phyloP scores from a whole-genome alignment of 2,329 filamentous ascomycete species.

The Fusarium bulbicola region DNA sequence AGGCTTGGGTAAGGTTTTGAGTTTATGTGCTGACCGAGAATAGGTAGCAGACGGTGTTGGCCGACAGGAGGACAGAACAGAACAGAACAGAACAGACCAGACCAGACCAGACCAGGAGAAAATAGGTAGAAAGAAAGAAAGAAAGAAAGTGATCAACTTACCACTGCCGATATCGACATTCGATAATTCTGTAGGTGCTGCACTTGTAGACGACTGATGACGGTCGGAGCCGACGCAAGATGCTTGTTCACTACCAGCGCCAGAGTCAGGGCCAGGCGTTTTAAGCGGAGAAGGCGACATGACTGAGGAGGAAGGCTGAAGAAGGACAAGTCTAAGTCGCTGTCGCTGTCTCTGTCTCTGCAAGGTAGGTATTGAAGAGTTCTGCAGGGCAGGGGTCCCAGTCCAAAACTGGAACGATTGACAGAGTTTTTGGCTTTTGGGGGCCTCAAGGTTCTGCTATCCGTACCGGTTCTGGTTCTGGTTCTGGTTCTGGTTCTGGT shows the following conservation, averaged over 20 bases:
- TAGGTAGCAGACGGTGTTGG: constrained; percentile 3
- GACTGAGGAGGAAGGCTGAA: constrained; percentile 2
- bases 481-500: constrained; percentile 3
- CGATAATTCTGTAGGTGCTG: background rate
- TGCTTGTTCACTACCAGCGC: constrained; percentile 1
- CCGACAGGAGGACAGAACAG: background rate
- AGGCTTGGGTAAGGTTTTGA: background rate
- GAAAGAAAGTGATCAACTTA: background rate
- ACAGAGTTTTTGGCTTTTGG: constrained; percentile 15
- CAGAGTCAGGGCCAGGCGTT: background rate
- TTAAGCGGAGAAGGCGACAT: constrained; percentile 20
- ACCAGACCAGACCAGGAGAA: background rate
- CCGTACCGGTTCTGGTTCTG: background rate
- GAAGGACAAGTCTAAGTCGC: background rate
- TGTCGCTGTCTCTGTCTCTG: background rate
- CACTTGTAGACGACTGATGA: constrained; percentile 5
- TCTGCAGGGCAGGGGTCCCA: constrained; percentile 23
- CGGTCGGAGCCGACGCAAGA: constrained; percentile 34
- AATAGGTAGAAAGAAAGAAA: background rate
- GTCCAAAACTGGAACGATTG: constrained; percentile 16
- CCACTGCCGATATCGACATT: background rate
- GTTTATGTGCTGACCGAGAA: background rate
- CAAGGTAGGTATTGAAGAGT: background rate
- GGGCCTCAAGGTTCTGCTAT: constrained; percentile 16
- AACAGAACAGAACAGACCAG: no score